Evolutionary conservation across 2,329 filamentous ascomycete species (phyloP).

Genomic region (Eurotiales sp.): DNA sequence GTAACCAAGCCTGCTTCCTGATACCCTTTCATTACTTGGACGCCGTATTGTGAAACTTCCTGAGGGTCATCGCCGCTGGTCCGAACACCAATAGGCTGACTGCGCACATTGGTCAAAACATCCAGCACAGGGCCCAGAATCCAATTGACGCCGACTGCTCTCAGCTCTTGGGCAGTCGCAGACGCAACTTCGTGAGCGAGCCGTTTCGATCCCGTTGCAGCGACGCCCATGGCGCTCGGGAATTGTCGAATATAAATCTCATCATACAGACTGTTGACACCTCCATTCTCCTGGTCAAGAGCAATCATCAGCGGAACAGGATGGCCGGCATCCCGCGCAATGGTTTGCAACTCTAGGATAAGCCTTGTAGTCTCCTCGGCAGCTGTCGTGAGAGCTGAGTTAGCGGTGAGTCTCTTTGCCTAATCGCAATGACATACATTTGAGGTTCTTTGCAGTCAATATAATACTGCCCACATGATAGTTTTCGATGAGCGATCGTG

Average conservation of each 20-base stretch:
- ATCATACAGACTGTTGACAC: constrained; percentile 94
- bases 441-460: constrained; percentile 63
- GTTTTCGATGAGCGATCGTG: constrained; percentile 59
- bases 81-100: constrained; percentile 84
- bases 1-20: constrained; percentile 85
- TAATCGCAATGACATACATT: constrained; percentile 54
- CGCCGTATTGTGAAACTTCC: constrained; percentile 88
- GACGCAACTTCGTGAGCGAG: constrained; percentile 87
- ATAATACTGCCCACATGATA: constrained; percentile 80
- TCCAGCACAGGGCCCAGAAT: constrained; percentile 92
- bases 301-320: constrained; percentile 85
- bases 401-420: background rate
- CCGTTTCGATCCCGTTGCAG: constrained; percentile 81
- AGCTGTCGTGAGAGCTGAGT: constrained; percentile 54
- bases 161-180: constrained; percentile 87
- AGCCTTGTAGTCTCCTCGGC: constrained; percentile 84
- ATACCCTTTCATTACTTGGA: constrained; percentile 87
- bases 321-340: constrained; percentile 86
- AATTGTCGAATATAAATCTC: constrained; percentile 95
- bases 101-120: constrained; percentile 86
- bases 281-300: constrained; percentile 95
- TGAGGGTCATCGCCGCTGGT: constrained; percentile 91
- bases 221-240: constrained; percentile 92
- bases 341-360: constrained; percentile 86
- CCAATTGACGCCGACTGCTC: constrained; percentile 90